Evolutionary conservation across 768 basidiomycete species (phyloP).

Genomic region (Boletus edulis): DNA sequence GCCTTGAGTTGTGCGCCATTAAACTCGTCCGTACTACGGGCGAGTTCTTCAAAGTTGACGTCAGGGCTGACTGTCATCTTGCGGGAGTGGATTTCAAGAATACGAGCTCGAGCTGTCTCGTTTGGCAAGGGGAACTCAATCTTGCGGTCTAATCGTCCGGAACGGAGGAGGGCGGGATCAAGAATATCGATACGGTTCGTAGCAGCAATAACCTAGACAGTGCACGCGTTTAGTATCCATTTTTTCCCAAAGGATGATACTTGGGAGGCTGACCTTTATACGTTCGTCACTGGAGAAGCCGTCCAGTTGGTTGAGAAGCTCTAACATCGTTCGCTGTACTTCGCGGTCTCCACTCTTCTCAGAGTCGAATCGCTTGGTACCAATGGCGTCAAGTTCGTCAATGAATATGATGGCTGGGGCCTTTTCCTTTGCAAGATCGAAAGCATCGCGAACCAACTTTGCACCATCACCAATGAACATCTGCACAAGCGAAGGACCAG

Average conservation of each 20-base stretch:
- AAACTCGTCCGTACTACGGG: conserved; percentile 96
- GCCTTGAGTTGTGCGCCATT: conserved; percentile 97
- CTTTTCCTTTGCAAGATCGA: conserved; percentile 97
- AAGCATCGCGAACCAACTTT: conserved; percentile 97
- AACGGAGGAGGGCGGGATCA: conserved; percentile 96
- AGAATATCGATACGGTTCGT: conserved; percentile 99
- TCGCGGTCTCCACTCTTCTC: conserved; percentile 99
- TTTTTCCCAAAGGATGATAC: neutral
- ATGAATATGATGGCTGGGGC: conserved; percentile 99
- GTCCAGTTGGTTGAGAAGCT: conserved; percentile 95
- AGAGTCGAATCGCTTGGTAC: conserved; percentile 97
- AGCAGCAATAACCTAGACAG: conserved; percentile 86
- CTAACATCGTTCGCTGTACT: conserved; percentile 99
- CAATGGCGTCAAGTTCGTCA: conserved; percentile 97
- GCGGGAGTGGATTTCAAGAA: conserved; percentile 94
- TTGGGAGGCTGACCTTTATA: conserved; percentile 70
- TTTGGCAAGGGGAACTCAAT: conserved; percentile 98
- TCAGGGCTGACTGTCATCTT: conserved; percentile 89
- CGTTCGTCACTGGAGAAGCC: conserved; percentile 96
- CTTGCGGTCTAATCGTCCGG: conserved; percentile 95
- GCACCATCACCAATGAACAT: conserved; percentile 99
- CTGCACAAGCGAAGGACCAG: conserved; percentile 96
- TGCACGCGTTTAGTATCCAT: conserved; percentile 4
- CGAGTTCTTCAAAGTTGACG: conserved; percentile 96
- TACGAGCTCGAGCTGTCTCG: conserved; percentile 93